These are phyloP conservation scores for Delitschia confertaspora DNA, from an alignment of 495 filamentous ascomycete genomes.

Conservation along the genomic window DNA sequence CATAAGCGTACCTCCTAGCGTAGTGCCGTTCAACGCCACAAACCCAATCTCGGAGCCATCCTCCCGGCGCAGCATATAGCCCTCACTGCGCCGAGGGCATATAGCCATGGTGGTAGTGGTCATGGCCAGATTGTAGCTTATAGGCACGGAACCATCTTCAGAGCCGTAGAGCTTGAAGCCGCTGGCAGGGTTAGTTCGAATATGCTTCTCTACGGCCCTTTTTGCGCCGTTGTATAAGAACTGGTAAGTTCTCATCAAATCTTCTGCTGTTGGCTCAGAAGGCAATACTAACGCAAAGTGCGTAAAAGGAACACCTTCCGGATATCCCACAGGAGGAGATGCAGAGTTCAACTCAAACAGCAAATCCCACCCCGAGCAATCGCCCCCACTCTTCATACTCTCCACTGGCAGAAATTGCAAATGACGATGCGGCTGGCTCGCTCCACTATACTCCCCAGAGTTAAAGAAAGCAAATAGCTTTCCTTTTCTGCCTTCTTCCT, in stretches of 20 bases:
- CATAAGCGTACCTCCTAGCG: constrained; percentile 72
- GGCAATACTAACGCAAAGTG: constrained; percentile 44
- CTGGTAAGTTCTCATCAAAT: constrained; percentile 42
- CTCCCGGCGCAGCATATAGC: constrained; percentile 31
- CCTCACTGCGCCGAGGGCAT: constrained; percentile 49
- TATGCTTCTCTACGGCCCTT: constrained; percentile 31
- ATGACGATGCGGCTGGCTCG: constrained; percentile 72
- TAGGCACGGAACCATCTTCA: constrained; percentile 42
- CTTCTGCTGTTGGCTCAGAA: constrained; percentile 33
- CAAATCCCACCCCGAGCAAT: constrained; percentile 40
- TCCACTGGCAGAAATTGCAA: constrained; percentile 67
- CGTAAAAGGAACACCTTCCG: constrained; percentile 41
- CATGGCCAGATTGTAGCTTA: constrained; percentile 76
- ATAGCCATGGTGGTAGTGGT: constrained; percentile 60
- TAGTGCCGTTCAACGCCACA: constrained; percentile 65
- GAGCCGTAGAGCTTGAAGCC: constrained; percentile 22
- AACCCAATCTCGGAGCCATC: constrained; percentile 44
- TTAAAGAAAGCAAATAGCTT: constrained; percentile 77
- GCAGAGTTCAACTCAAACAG: constrained; percentile 39
- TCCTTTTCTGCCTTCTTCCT: constrained; percentile 10
- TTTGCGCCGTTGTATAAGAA: constrained; percentile 49
- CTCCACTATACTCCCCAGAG: constrained; percentile 65
- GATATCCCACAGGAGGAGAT: not conserved
- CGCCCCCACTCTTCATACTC: constrained; percentile 50
- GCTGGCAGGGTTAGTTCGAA: constrained; percentile 7